A percentile compares a stretch with the other conserved stretches of the same genome.
These are phyloP conservation scores for Petunia secreta DNA, from an alignment of 257 asterid genomes.

Conservation along the genomic window DNA sequence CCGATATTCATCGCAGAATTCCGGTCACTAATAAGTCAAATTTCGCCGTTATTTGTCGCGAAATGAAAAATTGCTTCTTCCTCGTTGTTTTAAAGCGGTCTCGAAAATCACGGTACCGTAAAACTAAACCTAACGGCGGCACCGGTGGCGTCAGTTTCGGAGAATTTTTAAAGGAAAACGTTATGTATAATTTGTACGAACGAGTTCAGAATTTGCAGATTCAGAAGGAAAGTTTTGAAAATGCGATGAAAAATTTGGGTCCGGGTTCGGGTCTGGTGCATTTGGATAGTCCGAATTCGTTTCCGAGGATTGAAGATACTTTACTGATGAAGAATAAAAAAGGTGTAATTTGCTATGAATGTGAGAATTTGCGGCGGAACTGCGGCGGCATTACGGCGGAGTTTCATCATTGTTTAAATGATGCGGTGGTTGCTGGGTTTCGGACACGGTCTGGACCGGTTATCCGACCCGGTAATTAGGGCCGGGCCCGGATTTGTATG, in stretches of 20 bases:
- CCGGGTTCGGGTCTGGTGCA: conserved; percentile 28
- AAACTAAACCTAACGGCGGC: conserved; percentile 41
- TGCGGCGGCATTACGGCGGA: conserved; percentile 33
- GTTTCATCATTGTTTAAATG: conserved; percentile 79
- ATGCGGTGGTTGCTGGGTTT: conserved; percentile 47
- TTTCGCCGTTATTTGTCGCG: conserved; percentile 55
- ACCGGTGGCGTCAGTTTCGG: conserved; percentile 41
- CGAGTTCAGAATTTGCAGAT: conserved; percentile 30
- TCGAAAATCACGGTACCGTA: conserved; percentile 56
- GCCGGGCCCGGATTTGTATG: too few species aligned
- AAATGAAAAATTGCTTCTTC: conserved; percentile 52
- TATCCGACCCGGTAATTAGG: conserved; percentile 31
- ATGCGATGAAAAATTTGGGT: conserved; percentile 40
- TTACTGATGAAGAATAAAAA: conserved; percentile 37
- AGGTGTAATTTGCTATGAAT: conserved; percentile 46
- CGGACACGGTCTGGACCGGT: conserved; percentile 58
- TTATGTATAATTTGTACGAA: conserved; percentile 17
- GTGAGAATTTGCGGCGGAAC: conserved; percentile 37
- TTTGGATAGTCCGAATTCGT: conserved; percentile 25
- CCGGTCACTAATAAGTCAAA: conserved; percentile 78
- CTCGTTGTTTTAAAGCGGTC: conserved; percentile 77
- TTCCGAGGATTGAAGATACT: conserved; percentile 39
- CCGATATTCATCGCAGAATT: conserved; percentile 54
- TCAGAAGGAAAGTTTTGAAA: conserved; percentile 46
- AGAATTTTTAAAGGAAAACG: conserved; percentile 49